Percentiles rank a stretch among this genome's conserved stretches.
These are phyloP conservation scores for Globisporangium abappressorium DNA, from an alignment of 352 stramenopile species.

Conservation along the genomic window DNA sequence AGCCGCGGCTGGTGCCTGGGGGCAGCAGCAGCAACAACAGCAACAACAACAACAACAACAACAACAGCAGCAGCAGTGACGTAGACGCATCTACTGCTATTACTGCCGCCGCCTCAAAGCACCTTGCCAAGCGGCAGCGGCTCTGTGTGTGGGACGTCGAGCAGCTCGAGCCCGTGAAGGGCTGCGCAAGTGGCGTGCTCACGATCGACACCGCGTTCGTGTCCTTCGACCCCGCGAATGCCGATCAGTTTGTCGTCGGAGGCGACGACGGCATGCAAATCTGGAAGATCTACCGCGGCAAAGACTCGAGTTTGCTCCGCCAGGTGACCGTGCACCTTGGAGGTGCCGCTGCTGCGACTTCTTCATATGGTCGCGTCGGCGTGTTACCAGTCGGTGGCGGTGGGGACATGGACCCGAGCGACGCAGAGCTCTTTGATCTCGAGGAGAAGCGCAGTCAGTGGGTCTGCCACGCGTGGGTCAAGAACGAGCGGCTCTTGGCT, in stretches of 20 bases:
- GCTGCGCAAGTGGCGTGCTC: constrained; percentile 32
- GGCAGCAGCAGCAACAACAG: background rate
- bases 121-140: constrained; percentile 9
- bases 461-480: constrained; percentile 59
- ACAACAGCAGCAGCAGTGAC: background rate
- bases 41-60: background rate
- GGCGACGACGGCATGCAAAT: constrained; percentile 59
- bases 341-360: background rate
- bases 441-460: constrained; percentile 49
- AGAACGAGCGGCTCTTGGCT: constrained; percentile 38
- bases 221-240: constrained; percentile 68
- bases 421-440: constrained; percentile 30
- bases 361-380: background rate
- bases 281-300: constrained; percentile 60
- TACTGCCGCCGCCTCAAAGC: background rate
- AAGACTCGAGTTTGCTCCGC: constrained; percentile 29
- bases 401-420: background rate
- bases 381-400: no score
- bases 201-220: constrained; percentile 37
- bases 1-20: background rate
- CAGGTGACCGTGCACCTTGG: constrained; percentile 18
- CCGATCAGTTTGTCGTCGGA: constrained; percentile 60
- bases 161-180: constrained; percentile 41
- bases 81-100: background rate
- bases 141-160: constrained; percentile 72